Evolutionary conservation across 1,139 yeast species (phyloP), one percentile per base, ranked within the genome.

Genomic region (Taiozyma onychis): DNA sequence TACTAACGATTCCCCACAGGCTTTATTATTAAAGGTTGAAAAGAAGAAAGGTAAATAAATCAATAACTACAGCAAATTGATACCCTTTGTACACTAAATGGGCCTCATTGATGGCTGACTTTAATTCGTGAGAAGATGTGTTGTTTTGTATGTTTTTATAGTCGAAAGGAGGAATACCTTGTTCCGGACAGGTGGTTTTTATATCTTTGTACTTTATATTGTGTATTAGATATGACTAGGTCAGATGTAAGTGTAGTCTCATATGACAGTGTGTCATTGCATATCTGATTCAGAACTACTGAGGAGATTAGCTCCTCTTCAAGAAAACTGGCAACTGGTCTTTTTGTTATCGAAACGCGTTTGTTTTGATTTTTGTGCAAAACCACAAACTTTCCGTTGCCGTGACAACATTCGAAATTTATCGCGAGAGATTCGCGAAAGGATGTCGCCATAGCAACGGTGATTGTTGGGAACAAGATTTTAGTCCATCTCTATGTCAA

Each of bases 11-110:
- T 14, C 14, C 13, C 27, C 16, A 18, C 49, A 59, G 64, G 97
- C 96, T 51, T 80, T 90, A 66, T 76, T 91, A 70, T 81, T 90
- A 73, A 91, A 91, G 79, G 97, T 88, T 51, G 97, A 90, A 73
- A 83, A 87, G 78, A 85, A 85, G 74, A 85, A 85, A 52, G 44
- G 50, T 43, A 59, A 57, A 56, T 59, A 53, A 48, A 22, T 41
- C 14, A 11, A 27, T 16, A 44, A n/a, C 9, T 26, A 24, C 41
- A 39, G 30, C 37, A 18, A 14, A 28, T 21, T 30, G 34, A 32
- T 43, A 28, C 35, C 30, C 22, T 43, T 26, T 42, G 44, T 42
- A 42, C 27, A 42, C 44, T 42, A 42, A n/a, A 42, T 26, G 30
- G 34, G 18, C 18, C 43, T 42, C 7, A 14, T 11, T 32, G 41